Evolutionary conservation across 2,329 filamentous ascomycete genomes (phyloP), one percentile per base, ranked within the genome.

Genomic region (Coccinonectria pachysandricola): DNA sequence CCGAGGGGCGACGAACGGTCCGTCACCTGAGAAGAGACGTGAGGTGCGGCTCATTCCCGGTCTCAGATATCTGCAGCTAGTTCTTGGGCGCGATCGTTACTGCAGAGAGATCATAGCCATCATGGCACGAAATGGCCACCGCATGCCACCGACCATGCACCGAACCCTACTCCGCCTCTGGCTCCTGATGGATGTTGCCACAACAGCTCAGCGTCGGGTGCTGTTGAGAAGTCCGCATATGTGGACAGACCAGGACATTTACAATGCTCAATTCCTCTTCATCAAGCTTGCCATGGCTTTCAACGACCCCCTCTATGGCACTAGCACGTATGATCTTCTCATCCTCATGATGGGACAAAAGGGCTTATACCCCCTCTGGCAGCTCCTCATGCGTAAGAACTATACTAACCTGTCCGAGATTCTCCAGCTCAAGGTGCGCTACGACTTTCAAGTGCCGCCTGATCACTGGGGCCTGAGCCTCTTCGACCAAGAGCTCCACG

Each of bases 231-330:
- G 71, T 47, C 27, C 28, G 7, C 38, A 43, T 0, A 59, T 76
- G 24, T 79, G 79, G 64, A 57, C 64, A 7, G 58, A 78, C 30
- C 33, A 48, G 4, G 73, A 83, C 43, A 50, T 91, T 7, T 68
- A 71, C 45, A 62, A 70, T 26, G 62, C 70, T 3, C 69, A 75
- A 22, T 52, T 77, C 32, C 17, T 88, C 56, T 59, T 83, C 37
- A 46, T 82, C 35, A 87, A 88, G 55, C 65, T 91, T 10, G 65
- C 73, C 43, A 73, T 86, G 68, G 62, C 64, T 28, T 75, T 84
- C 51, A 71, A 68, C 31, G 67, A 82, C 37, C 78, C 80, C 1
- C 47, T 71, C 13, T 62, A 63, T 24, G 70, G 68, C 0, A 62
- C 64, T 10, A 62, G 63, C 24, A 54, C 59, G 3, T 59, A 60